Evolutionary conservation across 768 basidiomycete species (phyloP), one percentile per base, ranked within the genome.

Genomic region (Psilocybe cubensis): DNA sequence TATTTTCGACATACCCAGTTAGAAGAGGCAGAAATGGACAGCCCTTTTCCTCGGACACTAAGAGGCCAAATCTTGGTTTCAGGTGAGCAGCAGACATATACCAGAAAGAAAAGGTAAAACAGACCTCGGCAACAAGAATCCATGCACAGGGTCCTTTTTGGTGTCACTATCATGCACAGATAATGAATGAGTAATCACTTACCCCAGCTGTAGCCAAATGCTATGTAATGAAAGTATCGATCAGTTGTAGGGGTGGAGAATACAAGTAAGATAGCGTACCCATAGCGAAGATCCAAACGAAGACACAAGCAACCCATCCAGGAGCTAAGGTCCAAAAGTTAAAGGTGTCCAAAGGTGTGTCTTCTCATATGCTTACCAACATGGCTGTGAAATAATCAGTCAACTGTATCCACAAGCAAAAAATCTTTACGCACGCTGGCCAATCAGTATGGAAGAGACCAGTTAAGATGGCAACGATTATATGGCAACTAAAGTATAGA

Each of bases 181-280:
- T 11, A 23, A 40, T 29, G 17, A 24, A n/a, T 41, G 7, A 29
- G 24, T 18, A 23, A 54, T 8, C 20, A 50, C 52, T 18, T 18
- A 59, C 83, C 89, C 90, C 89, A 92, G 55, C 84, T 86, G 64
- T 89, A 91, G 44, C 89, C 89, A 64, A 89, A 90, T 3, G 74
- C 83, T 81, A 35, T 7, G 12, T n/a, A 49, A 41, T 12, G 48
- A 42, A 9, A 42, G 6, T 21, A 17, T 33, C 14, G 8, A 54
- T 18, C 21, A 23, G 41, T 11, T 11, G 20, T 12, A 14, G 9
- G 17, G 6, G 23, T 27, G 24, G 27, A 46, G 10, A 31, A 38
- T 1, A 58, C 20, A 44, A 33, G 17, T 31, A 11, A 17, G 17
- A 17, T n/a, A 50, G 52, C 76, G 54, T 66, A 79, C 82, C 87